A percentile compares a stretch with the other conserved stretches of the same genome.
Evolutionary conservation across 2,329 filamentous ascomycete species (phyloP).

Genomic region (Alternaria arbusti): DNA sequence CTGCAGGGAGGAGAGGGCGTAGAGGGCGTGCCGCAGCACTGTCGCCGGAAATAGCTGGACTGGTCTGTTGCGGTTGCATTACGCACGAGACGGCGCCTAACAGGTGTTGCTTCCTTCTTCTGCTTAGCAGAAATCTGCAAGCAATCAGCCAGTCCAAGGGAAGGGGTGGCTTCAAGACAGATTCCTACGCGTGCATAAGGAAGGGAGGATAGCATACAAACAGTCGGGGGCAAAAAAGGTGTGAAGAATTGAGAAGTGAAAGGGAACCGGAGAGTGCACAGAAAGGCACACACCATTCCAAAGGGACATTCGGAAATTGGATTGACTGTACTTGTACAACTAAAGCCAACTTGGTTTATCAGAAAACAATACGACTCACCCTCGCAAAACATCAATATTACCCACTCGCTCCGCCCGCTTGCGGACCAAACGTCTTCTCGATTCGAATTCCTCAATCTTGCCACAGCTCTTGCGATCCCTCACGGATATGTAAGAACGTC

Average conservation of each 20-base stretch:
- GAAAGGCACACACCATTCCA: not conserved
- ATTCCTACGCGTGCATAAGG: not conserved
- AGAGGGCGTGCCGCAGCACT: constrained; percentile 10
- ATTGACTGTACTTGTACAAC: not conserved
- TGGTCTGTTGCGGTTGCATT: constrained; percentile 2
- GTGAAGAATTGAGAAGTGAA: not conserved
- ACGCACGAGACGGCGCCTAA: not conserved
- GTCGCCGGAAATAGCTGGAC: constrained; percentile 2
- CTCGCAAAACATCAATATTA: not conserved
- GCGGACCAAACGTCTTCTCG: not conserved
- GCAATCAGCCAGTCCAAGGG: not conserved
- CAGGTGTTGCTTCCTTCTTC: not conserved
- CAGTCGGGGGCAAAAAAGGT: not conserved
- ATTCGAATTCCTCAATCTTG: constrained; percentile 6
- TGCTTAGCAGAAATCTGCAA: not conserved
- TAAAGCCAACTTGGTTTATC: not conserved
- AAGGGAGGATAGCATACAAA: not conserved
- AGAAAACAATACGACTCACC: not conserved
- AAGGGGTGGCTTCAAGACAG: not conserved
- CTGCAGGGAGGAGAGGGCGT: constrained; percentile 20
- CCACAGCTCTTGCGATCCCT: not conserved
- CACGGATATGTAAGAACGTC: not conserved
- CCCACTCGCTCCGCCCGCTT: not conserved
- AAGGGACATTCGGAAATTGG: not conserved
- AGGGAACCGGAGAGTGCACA: not conserved